Evolutionary conservation across 768 basidiomycete species (phyloP), one percentile per base, ranked within the genome.

Genomic region (Amanita molliuscula): DNA sequence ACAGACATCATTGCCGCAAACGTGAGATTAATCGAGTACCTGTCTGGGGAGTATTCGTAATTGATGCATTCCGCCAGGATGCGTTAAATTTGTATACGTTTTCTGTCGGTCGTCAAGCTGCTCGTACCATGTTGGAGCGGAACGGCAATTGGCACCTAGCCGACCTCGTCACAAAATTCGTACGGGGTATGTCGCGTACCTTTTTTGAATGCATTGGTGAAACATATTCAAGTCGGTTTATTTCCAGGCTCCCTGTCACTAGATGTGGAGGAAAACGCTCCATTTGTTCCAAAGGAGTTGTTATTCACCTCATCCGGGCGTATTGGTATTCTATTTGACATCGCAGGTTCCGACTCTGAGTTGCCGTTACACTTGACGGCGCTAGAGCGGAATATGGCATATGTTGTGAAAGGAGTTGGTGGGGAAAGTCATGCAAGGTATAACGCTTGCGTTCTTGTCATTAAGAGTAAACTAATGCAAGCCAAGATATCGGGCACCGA

Each of bases 271-370:
- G 64, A 66, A 1, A 69, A 70, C 47, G 52, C 65, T 4, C 55
- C 65, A 0, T 67, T 86, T 34, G 59, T 66, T 23, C 74, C 87
- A 0, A 77, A 77, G 44, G 79, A 84, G 21, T 53, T 92, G 25
- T 90, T 84, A 63, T 81, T 86, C 65, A 85, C 91, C 2, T 73
- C 84, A 1, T 77, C 82, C 2, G 92, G 92, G 4, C 76, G 82
- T 26, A 85, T 96, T 48, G 86, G 89, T 10, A 68, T 85, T 10
- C 64, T 95, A 20, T 62, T 78, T 8, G 78, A 88, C 43, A 67
- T 90, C 16, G 64, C 67, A 16, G 71, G 80, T 48, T 62, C 75
- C 26, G 60, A 67, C 6, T 34, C 46, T 18, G 6, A 4, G 59
- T 79, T 7, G 71, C 81, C 1, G 4, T 61, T 82, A 8, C 67